Evolutionary conservation across 2,329 filamentous ascomycete genomes (phyloP).

Genomic region (Achaetomium macrosporum): DNA sequence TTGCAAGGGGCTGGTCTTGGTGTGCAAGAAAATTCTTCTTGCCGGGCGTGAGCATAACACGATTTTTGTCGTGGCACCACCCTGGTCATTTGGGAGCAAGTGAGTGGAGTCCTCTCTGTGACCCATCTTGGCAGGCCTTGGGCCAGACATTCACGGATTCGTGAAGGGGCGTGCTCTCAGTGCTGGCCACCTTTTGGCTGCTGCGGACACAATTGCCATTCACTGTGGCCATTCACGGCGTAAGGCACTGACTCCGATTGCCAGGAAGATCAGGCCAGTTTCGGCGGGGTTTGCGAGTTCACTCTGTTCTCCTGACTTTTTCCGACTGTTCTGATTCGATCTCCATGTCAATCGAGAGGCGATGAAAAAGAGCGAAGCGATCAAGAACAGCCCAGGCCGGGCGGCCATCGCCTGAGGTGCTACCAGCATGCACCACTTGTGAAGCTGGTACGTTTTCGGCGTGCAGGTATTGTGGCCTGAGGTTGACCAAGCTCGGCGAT

Average conservation of each 20-base stretch:
- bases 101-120: slow-evolving; percentile 20
- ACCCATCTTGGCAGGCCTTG: slow-evolving; percentile 19
- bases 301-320: slow-evolving; percentile 9
- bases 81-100: slow-evolving; percentile 23
- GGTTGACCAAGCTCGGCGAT: slow-evolving; percentile 16
- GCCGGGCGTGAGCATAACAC: slow-evolving; percentile 23
- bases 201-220: slow-evolving; percentile 7
- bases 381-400: slow-evolving; percentile 2
- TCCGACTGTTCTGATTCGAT: slow-evolving; percentile 10
- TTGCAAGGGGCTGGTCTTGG: slow-evolving; percentile 18
- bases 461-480: slow-evolving; percentile 13
- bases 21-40: slow-evolving; percentile 21
- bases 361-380: no score
- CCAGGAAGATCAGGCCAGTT: not conserved
- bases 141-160: slow-evolving; percentile 1
- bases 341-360: not conserved
- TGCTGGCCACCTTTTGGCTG: not conserved
- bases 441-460: not conserved
- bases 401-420: not conserved
- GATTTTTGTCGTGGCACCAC: slow-evolving; percentile 27
- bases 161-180: slow-evolving; percentile 13
- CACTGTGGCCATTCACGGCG: not conserved
- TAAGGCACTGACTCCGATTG: no score
- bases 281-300: not conserved
- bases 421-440: not conserved